These are phyloP conservation scores for Epichloe gansuensis DNA, from an alignment of 2,329 filamentous ascomycete species.

Conservation along the genomic window DNA sequence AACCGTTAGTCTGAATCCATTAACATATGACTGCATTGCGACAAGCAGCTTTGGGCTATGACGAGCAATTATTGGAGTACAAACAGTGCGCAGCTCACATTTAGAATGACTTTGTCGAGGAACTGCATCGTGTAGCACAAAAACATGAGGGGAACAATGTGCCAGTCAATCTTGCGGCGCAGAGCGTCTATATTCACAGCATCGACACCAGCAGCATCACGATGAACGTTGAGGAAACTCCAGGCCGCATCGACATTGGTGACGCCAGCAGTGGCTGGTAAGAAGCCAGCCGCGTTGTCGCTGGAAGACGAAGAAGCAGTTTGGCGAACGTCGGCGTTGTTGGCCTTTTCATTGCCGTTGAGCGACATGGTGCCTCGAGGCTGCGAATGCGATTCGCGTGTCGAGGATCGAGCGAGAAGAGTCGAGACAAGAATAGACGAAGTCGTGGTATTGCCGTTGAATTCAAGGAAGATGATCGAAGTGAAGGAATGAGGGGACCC, in stretches of 20 bases:
- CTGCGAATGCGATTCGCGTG: not conserved
- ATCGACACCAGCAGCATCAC: constrained; percentile 21
- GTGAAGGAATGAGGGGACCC: not conserved
- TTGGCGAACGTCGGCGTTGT: constrained; percentile 9
- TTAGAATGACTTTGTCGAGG: constrained; percentile 51
- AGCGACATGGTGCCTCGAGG: constrained; percentile 13
- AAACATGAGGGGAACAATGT: constrained; percentile 50
- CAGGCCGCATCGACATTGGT: constrained; percentile 32
- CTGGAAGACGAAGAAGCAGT: constrained; percentile 13
- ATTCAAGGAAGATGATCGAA: not conserved
- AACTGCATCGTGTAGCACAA: constrained; percentile 51
- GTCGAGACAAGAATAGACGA: not conserved
- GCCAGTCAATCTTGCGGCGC: constrained; percentile 44
- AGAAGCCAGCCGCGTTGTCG: constrained; percentile 1
- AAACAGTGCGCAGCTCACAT: constrained; percentile 28
- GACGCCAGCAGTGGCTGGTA: constrained; percentile 2
- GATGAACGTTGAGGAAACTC: constrained; percentile 31
- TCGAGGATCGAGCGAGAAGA: not conserved
- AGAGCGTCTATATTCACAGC: constrained; percentile 32
- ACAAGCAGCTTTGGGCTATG: not conserved
- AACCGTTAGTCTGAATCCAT: not conserved
- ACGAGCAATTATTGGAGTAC: too few relatives aligned
- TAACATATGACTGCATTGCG: not conserved
- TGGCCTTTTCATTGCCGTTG: constrained; percentile 13
- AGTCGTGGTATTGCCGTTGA: not conserved